Base-by-base conservation (phyloP, 257 asterid species). In the Marsdenia floribunda region DNA sequence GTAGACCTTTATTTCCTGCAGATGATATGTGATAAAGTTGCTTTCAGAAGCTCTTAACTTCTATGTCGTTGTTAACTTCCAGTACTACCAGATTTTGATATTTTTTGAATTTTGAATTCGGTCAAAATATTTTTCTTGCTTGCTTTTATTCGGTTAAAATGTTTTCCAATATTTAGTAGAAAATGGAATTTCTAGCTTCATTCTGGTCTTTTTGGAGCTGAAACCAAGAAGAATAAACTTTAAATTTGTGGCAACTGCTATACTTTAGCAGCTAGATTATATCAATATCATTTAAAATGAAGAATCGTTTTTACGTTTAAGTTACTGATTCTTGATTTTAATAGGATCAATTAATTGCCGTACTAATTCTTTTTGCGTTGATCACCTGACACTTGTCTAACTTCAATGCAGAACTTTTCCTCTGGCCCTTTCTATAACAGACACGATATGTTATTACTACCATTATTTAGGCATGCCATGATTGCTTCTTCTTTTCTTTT, bases 341-440 rank as follows among this genome's bases (percentile, higher is more conserved):
- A 44, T 6, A 11, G 11, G 12, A 10, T 44, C 60, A 53, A 29
- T 29, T 70, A 29, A 50, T 50, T 6, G 4, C 22, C n/a, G 2
- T 44, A 68, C 18, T 49, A 35, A 53, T 75, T 68, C 14, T 55
- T 26, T 16, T 24, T 54, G 59, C 54, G 33, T 68, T 26, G 57
- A 46, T 75, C 74, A 42, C 69, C 18, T 26, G 69, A 42, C 69
- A 42, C 69, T 16, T 49, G 69, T 47, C 69, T 5, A 33, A 19
- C 69, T 63, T 63, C 46, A 63, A 33, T 33, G 68, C 68, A 63
- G 68, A 9, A 59, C 33, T n/a, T 16, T 22, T 22, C 10, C 33
- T 49, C n/a, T 26, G n/a, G 61, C 69, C 69, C 14, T 15, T 33
- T 35, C 29, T 63, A 16, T 33, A 33, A 44, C 22, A 44, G 59